Conservation (phyloP, 352 stramenopile species). For the Peronospora destructor region DNA sequence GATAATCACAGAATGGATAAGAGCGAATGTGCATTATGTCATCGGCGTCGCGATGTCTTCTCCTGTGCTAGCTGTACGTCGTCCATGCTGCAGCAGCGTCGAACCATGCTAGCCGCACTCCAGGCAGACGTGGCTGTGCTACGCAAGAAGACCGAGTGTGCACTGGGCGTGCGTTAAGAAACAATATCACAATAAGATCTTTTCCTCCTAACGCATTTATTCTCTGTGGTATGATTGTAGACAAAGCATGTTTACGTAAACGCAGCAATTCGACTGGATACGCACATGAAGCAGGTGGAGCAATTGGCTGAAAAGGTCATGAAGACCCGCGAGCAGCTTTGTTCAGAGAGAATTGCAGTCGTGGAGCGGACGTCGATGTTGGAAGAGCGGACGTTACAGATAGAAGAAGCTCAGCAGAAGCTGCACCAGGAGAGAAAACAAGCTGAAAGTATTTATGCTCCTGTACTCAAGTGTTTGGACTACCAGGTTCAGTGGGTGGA, state of each 20-base stretch:
- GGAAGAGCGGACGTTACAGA: constrained; percentile 35
- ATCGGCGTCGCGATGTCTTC: constrained; percentile 40
- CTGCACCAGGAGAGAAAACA: constrained; percentile 29
- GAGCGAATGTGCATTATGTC: constrained; percentile 57
- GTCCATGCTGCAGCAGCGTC: constrained; percentile 63
- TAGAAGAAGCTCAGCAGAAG: constrained; percentile 40
- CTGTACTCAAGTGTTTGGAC: constrained; percentile 57
- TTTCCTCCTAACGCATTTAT: constrained; percentile 3
- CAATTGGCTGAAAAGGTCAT: constrained; percentile 53
- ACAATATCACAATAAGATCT: not conserved
- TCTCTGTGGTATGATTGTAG: constrained; percentile 16
- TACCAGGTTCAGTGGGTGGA: constrained; percentile 59
- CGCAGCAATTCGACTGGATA: constrained; percentile 42
- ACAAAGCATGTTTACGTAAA: constrained; percentile 46
- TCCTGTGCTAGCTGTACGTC: constrained; percentile 59
- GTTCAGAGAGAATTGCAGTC: constrained; percentile 54
- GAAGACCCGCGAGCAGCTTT: constrained; percentile 61
- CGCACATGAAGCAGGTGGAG: constrained; percentile 53
- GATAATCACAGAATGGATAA: constrained; percentile 22
- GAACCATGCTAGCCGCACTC: constrained; percentile 65
- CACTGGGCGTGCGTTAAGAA: constrained; percentile 41
- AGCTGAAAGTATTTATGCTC: constrained; percentile 34
- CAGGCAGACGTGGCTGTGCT: constrained; percentile 74
- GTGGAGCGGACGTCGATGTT: constrained; percentile 48
- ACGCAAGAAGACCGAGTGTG: constrained; percentile 68